phyloP scores from a whole-genome alignment of 495 filamentous ascomycete species.

The Stereocaulon alpinum region DNA sequence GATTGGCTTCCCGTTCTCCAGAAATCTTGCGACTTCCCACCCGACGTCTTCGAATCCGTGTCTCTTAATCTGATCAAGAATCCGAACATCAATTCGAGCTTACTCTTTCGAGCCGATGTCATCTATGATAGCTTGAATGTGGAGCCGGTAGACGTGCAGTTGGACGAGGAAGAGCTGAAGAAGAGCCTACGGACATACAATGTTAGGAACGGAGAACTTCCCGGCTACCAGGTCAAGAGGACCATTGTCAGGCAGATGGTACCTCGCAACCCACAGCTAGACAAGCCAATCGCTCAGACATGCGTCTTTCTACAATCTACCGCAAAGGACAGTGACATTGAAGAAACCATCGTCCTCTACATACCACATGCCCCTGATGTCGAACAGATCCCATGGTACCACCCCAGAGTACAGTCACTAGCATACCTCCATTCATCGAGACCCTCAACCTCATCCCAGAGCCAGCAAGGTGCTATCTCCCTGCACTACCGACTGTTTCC shows the following conservation, averaged over 20 bases:
- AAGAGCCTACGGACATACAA: conserved; percentile 5
- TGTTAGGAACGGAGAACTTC: conserved; percentile 31
- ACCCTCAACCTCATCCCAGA: conserved; percentile 25
- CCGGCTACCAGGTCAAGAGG: conserved; percentile 45
- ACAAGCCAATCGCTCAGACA: conserved; percentile 65
- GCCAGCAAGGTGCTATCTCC: conserved; percentile 43
- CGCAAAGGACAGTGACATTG: not conserved
- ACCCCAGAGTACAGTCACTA: conserved; percentile 60
- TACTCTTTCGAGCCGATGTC: conserved; percentile 82
- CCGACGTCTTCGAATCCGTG: conserved; percentile 18
- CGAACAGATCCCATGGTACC: conserved; percentile 71
- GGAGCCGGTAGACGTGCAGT: conserved; percentile 5
- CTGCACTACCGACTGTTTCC: conserved; percentile 60
- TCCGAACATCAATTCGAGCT: conserved; percentile 74
- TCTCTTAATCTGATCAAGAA: conserved; percentile 36
- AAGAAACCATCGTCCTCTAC: conserved; percentile 58
- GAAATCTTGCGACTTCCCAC: conserved; percentile 19
- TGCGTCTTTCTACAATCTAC: conserved; percentile 47
- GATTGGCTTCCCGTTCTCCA: conserved; percentile 20
- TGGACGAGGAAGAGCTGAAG: conserved; percentile 1
- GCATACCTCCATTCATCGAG: conserved; percentile 62
- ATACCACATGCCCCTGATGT: conserved; percentile 56
- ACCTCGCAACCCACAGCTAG: conserved; percentile 68
- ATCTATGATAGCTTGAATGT: conserved; percentile 42
- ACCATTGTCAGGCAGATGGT: conserved; percentile 64